phyloP scores from a whole-genome alignment of 2,329 filamentous ascomycete species.

The Paraconiothyrium sp. region DNA sequence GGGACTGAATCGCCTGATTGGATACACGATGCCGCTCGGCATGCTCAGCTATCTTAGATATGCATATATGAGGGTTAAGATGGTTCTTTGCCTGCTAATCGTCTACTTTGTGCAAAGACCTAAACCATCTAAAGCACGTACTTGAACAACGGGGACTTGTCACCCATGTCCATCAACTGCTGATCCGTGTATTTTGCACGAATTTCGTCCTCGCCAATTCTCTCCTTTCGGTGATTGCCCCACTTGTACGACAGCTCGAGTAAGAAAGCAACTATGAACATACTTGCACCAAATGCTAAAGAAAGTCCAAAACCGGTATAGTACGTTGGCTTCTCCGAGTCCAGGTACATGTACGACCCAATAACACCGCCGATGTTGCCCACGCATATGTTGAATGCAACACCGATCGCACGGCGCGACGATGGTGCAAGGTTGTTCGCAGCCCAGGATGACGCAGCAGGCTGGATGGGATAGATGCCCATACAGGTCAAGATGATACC shows the following conservation, averaged over 20 bases:
- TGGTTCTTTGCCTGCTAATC: too few relatives aligned
- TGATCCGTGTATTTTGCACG: conserved; percentile 48
- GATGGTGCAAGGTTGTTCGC: conserved; percentile 42
- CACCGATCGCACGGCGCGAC: conserved; percentile 42
- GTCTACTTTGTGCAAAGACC: too few relatives aligned
- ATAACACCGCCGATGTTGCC: conserved; percentile 44
- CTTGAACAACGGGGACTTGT: conserved; percentile 52
- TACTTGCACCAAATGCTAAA: conserved; percentile 37
- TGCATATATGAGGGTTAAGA: too few relatives aligned
- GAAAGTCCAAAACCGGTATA: conserved; percentile 49
- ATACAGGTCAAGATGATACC: conserved; percentile 56
- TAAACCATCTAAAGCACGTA: conserved; percentile 31
- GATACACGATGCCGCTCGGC: conserved; percentile 6
- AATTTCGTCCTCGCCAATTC: conserved; percentile 47
- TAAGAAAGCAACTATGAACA: conserved; percentile 34
- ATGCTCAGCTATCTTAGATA: background rate
- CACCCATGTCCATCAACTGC: conserved; percentile 51
- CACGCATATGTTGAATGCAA: conserved; percentile 41
- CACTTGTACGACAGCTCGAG: conserved; percentile 43
- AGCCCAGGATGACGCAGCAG: conserved; percentile 41
- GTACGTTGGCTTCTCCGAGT: conserved; percentile 48
- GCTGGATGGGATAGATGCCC: conserved; percentile 49
- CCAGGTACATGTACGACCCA: conserved; percentile 48
- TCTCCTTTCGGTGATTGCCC: conserved; percentile 49
- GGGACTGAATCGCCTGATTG: conserved; percentile 20